These are phyloP conservation scores for Trifolium dubium DNA, from an alignment of 306 rosid species.

Conservation along the genomic window DNA sequence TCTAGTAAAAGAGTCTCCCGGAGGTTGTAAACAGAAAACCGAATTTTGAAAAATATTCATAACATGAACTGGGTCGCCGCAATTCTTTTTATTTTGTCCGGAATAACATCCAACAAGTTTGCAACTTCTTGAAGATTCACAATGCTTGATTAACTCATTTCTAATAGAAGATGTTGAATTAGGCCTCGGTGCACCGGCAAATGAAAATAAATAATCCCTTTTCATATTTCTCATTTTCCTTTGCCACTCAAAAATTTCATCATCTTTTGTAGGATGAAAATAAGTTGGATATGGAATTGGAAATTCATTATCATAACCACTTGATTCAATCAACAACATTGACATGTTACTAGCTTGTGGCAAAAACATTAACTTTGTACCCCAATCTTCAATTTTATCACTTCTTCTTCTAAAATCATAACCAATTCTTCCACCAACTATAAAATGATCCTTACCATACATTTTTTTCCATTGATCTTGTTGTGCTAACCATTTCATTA, in stretches of 20 bases:
- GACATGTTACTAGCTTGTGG: constrained; percentile 61
- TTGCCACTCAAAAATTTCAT: background rate
- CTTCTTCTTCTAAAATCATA: constrained; percentile 58
- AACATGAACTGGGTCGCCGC: background rate
- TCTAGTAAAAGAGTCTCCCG: background rate
- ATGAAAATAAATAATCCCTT: background rate
- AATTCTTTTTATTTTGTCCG: background rate
- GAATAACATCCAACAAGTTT: background rate
- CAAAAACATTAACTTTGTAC: constrained; percentile 58
- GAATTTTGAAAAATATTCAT: background rate
- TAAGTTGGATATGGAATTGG: constrained; percentile 45
- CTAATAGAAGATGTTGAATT: background rate
- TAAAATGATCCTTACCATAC: constrained; percentile 68
- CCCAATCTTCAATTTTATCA: constrained; percentile 53
- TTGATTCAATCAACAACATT: constrained; percentile 51
- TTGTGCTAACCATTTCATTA: constrained; percentile 51
- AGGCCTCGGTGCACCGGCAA: constrained; percentile 13
- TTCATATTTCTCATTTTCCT: background rate
- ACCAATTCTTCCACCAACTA: constrained; percentile 59
- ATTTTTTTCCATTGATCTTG: constrained; percentile 56
- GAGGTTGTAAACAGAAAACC: constrained; percentile 8
- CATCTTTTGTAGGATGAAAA: constrained; percentile 5
- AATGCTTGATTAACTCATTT: constrained; percentile 9
- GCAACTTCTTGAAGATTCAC: background rate
- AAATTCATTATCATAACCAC: constrained; percentile 49